Conservation (phyloP, 257 asterid species). For the Solanum acaule region DNA sequence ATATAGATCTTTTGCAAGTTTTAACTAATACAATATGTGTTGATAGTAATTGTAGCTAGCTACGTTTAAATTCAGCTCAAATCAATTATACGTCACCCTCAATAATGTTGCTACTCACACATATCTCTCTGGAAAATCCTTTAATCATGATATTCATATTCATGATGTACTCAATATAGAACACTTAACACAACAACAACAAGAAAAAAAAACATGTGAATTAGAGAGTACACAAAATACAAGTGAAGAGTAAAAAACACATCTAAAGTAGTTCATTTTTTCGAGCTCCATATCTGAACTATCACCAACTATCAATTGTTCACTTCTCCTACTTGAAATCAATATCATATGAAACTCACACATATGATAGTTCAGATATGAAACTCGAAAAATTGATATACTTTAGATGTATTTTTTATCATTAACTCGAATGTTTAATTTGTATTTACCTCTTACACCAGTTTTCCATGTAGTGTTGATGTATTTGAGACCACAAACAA, state of each 20-base stretch:
- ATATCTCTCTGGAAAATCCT: too few relatives aligned
- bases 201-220: neutral
- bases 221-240: too few relatives aligned
- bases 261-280: neutral
- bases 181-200: neutral
- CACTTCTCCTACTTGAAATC: rapidly evolving
- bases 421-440: too few relatives aligned
- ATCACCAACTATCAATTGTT: neutral
- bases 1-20: too few relatives aligned
- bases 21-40: too few relatives aligned
- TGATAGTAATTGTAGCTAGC: too few relatives aligned
- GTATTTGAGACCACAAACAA: conserved; percentile 41
- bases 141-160: too few relatives aligned
- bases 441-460: conserved; percentile 36
- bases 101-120: too few relatives aligned
- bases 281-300: neutral
- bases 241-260: neutral
- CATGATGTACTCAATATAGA: neutral
- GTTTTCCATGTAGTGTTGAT: conserved; percentile 44
- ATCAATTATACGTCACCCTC: too few relatives aligned
- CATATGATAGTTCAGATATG: neutral
- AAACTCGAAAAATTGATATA: neutral
- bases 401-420: neutral
- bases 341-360: neutral
- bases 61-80: too few relatives aligned